Evolutionary conservation across 345 rosid species (phyloP).

Genomic region (Combretum micranthum): DNA sequence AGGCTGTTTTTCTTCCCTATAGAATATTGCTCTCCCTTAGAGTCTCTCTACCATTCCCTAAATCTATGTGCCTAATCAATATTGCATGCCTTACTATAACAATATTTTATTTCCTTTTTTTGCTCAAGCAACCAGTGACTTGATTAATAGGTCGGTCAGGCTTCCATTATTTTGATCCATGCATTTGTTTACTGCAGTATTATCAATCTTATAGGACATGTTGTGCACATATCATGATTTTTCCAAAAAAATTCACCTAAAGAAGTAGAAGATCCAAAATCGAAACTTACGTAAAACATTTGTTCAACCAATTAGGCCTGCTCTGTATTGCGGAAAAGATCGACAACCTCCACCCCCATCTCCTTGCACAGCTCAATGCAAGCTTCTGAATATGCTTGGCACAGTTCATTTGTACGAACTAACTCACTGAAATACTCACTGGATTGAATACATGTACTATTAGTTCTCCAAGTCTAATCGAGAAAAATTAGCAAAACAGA

Average conservation of each 20-base stretch:
- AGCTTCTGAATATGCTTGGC: constrained; percentile 72
- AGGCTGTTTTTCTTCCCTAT: no score
- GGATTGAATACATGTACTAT: constrained; percentile 13
- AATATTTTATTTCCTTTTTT: no score
- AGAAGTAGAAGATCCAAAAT: not conserved
- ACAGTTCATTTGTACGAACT: constrained; percentile 79
- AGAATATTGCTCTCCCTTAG: no score
- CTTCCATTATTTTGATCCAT: not conserved
- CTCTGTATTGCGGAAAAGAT: constrained; percentile 73
- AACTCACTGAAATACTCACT: constrained; percentile 66
- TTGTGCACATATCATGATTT: not conserved
- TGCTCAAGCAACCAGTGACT: no score
- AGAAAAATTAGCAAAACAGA: not conserved
- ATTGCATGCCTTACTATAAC: no score
- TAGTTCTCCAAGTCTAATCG: constrained; percentile 1
- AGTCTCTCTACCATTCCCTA: no score
- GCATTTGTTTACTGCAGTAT: not conserved
- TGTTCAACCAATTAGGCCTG: constrained; percentile 49
- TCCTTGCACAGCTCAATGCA: constrained; percentile 72
- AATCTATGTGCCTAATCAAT: no score
- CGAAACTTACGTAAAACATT: constrained; percentile 77
- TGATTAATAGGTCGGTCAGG: no score
- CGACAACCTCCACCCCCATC: constrained; percentile 55
- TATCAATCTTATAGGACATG: not conserved
- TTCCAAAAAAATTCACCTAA: not conserved